A percentile compares a stretch with the other conserved stretches of the same genome.
phyloP scores from a whole-genome alignment of 1,284 basidiomycete species.

The Irpex rosettiformis region DNA sequence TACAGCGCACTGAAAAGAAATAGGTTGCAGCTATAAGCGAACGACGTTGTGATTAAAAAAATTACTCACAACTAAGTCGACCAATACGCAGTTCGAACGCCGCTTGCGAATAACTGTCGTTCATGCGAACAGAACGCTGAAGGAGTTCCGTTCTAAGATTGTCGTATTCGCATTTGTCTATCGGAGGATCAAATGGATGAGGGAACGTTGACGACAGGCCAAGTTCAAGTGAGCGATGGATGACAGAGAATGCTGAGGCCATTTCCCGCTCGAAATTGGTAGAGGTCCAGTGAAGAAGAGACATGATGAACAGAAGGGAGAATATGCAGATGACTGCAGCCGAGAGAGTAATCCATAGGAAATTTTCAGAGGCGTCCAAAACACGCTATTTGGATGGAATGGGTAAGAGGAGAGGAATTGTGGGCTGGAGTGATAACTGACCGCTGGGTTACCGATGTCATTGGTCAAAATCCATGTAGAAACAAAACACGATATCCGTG shows the following conservation, averaged over 20 bases:
- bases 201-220: constrained; percentile 32
- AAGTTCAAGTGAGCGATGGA: constrained; percentile 34
- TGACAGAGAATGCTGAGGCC: constrained; percentile 30
- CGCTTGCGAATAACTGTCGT: constrained; percentile 43
- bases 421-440: constrained; percentile 23
- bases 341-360: constrained; percentile 40
- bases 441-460: constrained; percentile 30
- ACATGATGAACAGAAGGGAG: constrained; percentile 37
- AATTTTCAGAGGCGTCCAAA: constrained; percentile 29
- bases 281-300: constrained; percentile 39
- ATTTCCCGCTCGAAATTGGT: constrained; percentile 41
- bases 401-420: no score
- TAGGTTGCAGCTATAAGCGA: background rate
- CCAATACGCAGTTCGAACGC: constrained; percentile 46
- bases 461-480: constrained; percentile 45
- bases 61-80: constrained; percentile 37
- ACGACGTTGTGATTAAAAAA: background rate
- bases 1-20: constrained; percentile 36
- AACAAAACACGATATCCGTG: constrained; percentile 45
- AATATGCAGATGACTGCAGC: constrained; percentile 39
- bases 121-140: constrained; percentile 36
- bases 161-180: constrained; percentile 20
- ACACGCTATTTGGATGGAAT: constrained; percentile 25
- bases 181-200: constrained; percentile 12
- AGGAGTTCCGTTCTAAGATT: constrained; percentile 32